Evolutionary conservation across 2,329 filamentous ascomycete species (phyloP).

Genomic region (Aspergillus floridensis): DNA sequence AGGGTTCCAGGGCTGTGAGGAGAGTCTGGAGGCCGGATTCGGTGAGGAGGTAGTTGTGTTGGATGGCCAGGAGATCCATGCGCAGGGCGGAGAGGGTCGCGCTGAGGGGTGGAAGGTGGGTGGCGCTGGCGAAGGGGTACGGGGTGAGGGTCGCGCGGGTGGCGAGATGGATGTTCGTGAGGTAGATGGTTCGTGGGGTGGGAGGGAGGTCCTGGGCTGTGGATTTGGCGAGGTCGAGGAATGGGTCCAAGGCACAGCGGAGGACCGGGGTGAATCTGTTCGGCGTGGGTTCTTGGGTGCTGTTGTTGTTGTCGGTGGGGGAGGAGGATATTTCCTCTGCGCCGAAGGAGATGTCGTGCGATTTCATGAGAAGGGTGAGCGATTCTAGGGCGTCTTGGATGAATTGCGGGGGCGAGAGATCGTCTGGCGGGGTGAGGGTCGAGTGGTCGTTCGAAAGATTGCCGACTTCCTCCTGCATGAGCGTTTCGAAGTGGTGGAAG

Average conservation of each 20-base stretch:
- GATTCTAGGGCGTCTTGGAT: conserved; percentile 76
- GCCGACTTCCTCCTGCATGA: conserved; percentile 68
- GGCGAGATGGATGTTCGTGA: conserved; percentile 47
- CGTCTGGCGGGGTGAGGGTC: conserved; percentile 65
- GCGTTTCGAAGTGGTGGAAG: conserved; percentile 74
- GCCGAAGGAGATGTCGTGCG: conserved; percentile 75
- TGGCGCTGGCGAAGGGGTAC: conserved; percentile 61
- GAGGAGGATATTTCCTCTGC: conserved; percentile 44
- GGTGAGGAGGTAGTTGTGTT: conserved; percentile 69
- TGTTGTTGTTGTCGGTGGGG: conserved; percentile 44
- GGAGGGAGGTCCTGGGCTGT: conserved; percentile 43
- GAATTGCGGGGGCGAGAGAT: conserved; percentile 77
- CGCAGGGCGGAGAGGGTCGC: conserved; percentile 48
- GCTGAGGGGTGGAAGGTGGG: conserved; percentile 57
- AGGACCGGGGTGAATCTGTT: conserved; percentile 73
- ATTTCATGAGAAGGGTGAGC: conserved; percentile 75
- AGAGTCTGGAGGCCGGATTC: conserved; percentile 71
- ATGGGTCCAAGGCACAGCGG: conserved; percentile 79
- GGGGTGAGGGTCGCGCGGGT: conserved; percentile 37
- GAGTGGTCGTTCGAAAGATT: conserved; percentile 72
- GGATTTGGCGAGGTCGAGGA: conserved; percentile 64
- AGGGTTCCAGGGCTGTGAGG: conserved; percentile 55
- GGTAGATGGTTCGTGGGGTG: conserved; percentile 50
- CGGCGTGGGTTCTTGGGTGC: conserved; percentile 47
- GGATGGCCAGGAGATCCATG: conserved; percentile 61